Base-by-base conservation (phyloP, 768 basidiomycete genomes). In the Termitomyces sp. region DNA sequence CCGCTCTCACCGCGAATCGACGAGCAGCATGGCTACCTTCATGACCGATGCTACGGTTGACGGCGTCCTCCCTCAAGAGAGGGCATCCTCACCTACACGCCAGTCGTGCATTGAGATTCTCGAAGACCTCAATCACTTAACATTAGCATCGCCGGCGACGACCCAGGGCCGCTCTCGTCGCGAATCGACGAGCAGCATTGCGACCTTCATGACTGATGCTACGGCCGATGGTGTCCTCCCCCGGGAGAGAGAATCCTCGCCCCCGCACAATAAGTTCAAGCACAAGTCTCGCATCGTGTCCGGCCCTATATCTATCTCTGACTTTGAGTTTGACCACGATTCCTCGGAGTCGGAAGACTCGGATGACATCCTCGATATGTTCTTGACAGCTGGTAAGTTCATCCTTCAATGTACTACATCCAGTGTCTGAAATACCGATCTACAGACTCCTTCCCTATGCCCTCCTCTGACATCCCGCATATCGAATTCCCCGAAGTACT, bases 151-250 rank as follows among this genome's bases (percentile, higher is more conserved):
- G 57, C 65, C 70, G 58, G 67, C 70, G 56, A 38, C 55, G 12
- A 52, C 25, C 8, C 40, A 45, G 31, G 70, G 77, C 59, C 58
- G 70, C 48, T 63, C 69, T 21, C 64, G 64, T 54, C 75, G 77
- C 23, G 63, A 64, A 31, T 85, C 85, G 7, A 71, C 79, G 48
- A 76, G 75, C 46, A 86, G 82, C 60, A 69, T 87, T 47, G 77
- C 78, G 25, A 84, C 85, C 0, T 68, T 84, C 57, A 73, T 81
- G 73, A 82, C 84, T 1, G 79, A 79, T 32, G 70, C 73, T 37
- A 86, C 86, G 4, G 78, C 80, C 1, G 82, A 87, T 34, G 85
- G 82, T 11, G 71, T 86, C 43, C 71, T 84, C 55, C 78, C 81
- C 8, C 75, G 71, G 43, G 59, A 55, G 27, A 57, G 59, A 61